Percentiles rank a stretch among this genome's conserved stretches.
These are phyloP conservation scores for Cinnamomum chago DNA, from an alignment of 164 flowering plant species.

Conservation along the genomic window DNA sequence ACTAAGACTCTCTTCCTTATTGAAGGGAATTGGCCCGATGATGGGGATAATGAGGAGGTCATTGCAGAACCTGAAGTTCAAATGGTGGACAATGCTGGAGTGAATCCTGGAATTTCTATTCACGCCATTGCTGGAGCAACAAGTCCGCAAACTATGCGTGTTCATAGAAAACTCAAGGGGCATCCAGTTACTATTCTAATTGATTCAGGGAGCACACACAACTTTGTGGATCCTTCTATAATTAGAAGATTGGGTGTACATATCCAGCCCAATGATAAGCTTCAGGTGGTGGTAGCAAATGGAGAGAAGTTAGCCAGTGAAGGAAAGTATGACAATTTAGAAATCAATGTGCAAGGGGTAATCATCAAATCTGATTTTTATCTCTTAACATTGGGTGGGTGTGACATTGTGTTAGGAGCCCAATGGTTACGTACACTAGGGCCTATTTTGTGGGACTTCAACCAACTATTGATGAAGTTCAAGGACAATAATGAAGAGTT, in stretches of 20 bases:
- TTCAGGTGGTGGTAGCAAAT: too few species aligned
- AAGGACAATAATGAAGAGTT: too few species aligned
- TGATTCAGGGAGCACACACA: neutral
- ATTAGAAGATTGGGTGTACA: too few species aligned
- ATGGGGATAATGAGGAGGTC: neutral
- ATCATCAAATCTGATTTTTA: neutral
- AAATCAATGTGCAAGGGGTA: neutral
- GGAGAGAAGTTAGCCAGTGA: neutral
- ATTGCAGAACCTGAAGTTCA: neutral
- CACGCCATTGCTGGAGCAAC: neutral
- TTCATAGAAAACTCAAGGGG: neutral
- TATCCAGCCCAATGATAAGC: too few species aligned
- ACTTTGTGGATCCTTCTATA: too few species aligned
- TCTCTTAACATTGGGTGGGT: neutral
- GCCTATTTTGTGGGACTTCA: neutral
- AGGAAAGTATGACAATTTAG: neutral
- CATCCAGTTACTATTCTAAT: neutral
- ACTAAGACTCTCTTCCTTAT: neutral
- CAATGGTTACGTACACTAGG: neutral
- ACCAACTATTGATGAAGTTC: neutral
- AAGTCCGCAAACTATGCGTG: neutral
- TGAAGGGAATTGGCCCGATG: neutral
- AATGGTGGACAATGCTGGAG: neutral
- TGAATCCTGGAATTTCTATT: neutral
- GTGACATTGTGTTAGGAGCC: neutral